Conservation (phyloP, 176 grass and related monocot species). For the Secale cereale region DNA sequence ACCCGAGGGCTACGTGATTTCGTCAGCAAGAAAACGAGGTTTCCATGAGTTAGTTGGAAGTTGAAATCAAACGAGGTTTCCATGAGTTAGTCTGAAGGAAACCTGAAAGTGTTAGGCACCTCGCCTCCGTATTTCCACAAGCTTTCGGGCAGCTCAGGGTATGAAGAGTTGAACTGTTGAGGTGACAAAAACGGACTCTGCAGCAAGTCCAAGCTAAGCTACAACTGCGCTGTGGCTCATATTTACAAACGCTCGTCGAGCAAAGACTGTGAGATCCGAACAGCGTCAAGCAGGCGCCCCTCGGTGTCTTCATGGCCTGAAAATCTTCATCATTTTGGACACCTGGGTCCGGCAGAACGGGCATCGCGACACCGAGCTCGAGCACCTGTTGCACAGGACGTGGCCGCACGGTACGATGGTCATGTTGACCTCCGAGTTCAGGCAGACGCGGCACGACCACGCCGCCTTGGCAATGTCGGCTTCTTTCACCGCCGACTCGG, state of each 20-base stretch:
- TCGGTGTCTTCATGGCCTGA: slow-evolving; percentile 56
- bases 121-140: background rate
- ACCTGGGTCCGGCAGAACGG: slow-evolving; percentile 90
- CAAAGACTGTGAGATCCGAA: background rate
- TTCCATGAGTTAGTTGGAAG: background rate
- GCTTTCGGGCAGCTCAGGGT: too few species aligned
- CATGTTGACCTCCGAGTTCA: slow-evolving; percentile 70
- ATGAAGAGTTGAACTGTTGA: too few species aligned
- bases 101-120: background rate
- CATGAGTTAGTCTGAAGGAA: background rate
- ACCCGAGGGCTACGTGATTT: background rate
- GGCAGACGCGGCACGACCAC: slow-evolving; percentile 88
- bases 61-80: background rate
- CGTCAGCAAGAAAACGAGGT: background rate
- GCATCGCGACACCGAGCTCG: slow-evolving; percentile 68
- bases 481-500: slow-evolving; percentile 66
- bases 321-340: slow-evolving; percentile 82
- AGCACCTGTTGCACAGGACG: slow-evolving; percentile 80
- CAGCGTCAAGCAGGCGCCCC: background rate
- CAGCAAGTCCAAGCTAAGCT: background rate
- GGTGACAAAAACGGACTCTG: too few species aligned
- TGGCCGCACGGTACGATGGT: slow-evolving; percentile 88
- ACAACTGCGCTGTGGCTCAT: background rate
- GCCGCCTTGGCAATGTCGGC: slow-evolving; percentile 77
- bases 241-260: slow-evolving; percentile 28